A percentile compares a stretch with the other conserved stretches of the same genome.
These are phyloP conservation scores for Hortaea sp. DNA, from an alignment of 2,329 filamentous ascomycete genomes.

Conservation along the genomic window DNA sequence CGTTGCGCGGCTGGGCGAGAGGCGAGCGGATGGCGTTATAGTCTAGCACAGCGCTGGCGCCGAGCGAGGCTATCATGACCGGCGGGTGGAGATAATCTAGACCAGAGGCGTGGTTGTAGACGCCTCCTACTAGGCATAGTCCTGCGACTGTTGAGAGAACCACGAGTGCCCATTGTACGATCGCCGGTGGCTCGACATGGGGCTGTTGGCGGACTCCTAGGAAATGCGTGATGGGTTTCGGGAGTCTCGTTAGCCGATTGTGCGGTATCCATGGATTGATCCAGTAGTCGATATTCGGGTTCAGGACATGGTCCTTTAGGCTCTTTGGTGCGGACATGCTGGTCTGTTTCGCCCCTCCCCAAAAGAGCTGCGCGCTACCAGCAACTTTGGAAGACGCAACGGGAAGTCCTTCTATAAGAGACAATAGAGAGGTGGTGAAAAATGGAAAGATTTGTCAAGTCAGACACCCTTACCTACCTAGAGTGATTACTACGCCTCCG, in stretches of 20 bases:
- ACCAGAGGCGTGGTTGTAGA: slow-evolving; percentile 30
- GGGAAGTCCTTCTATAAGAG: too few species aligned
- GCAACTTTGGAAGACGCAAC: too few species aligned
- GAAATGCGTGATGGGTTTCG: slow-evolving; percentile 56
- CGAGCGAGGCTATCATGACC: slow-evolving; percentile 34
- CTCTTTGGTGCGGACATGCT: background rate
- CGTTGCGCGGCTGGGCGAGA: slow-evolving; percentile 38
- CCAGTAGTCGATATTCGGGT: slow-evolving; percentile 69
- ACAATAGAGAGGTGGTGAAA: too few species aligned
- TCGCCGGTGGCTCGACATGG: slow-evolving; percentile 30
- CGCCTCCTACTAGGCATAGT: slow-evolving; percentile 31
- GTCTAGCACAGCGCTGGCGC: slow-evolving; percentile 38
- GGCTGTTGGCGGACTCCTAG: slow-evolving; percentile 39
- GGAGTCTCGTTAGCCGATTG: slow-evolving; percentile 54
- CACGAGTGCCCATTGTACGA: slow-evolving; percentile 33
- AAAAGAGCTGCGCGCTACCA: too few species aligned
- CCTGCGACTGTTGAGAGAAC: slow-evolving; percentile 35
- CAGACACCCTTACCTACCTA: too few species aligned
- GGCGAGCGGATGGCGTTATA: slow-evolving; percentile 39
- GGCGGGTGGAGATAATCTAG: slow-evolving; percentile 32
- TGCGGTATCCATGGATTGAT: slow-evolving; percentile 61
- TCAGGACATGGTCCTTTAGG: slow-evolving; percentile 15
- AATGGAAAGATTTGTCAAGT: too few species aligned
- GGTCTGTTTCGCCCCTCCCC: too few species aligned
- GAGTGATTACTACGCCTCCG: too few species aligned